These are phyloP conservation scores for Fonsecaea nubica DNA, from an alignment of 2,329 filamentous ascomycete genomes.

Conservation along the genomic window DNA sequence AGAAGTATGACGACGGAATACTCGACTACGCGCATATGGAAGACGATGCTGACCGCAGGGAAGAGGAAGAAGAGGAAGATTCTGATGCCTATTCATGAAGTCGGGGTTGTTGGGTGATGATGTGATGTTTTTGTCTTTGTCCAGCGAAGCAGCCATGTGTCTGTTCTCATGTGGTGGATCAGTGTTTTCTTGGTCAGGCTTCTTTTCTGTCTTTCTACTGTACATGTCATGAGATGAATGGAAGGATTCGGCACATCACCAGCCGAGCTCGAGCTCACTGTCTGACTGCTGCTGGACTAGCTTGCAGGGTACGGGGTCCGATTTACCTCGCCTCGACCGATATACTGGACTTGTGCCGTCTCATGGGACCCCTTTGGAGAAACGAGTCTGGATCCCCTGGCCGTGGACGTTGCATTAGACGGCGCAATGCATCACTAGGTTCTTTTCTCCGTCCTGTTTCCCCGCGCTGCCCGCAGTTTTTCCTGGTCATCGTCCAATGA, in stretches of 20 bases:
- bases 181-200: not conserved
- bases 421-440: not conserved
- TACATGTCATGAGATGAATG: conserved; percentile 2
- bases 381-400: not conserved
- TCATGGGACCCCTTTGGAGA: not conserved
- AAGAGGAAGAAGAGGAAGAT: conserved; percentile 24
- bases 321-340: not conserved
- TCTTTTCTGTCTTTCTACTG: not conserved
- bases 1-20: conserved; percentile 53
- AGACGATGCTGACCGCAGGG: conserved; percentile 16
- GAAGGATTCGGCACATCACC: not conserved
- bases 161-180: not conserved
- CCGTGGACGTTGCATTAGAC: not conserved
- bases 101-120: not conserved
- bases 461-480: conserved; percentile 1
- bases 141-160: not conserved
- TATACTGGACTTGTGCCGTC: not conserved
- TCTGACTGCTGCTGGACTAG: not conserved
- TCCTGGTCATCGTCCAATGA: not conserved
- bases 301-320: not conserved
- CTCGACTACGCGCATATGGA: conserved; percentile 44
- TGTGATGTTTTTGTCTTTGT: not conserved
- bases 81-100: conserved; percentile 32
- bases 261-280: not conserved
- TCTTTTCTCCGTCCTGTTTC: not conserved